These are phyloP conservation scores for Leccinum sublutescens DNA, from an alignment of 768 basidiomycete genomes.

Conservation along the genomic window DNA sequence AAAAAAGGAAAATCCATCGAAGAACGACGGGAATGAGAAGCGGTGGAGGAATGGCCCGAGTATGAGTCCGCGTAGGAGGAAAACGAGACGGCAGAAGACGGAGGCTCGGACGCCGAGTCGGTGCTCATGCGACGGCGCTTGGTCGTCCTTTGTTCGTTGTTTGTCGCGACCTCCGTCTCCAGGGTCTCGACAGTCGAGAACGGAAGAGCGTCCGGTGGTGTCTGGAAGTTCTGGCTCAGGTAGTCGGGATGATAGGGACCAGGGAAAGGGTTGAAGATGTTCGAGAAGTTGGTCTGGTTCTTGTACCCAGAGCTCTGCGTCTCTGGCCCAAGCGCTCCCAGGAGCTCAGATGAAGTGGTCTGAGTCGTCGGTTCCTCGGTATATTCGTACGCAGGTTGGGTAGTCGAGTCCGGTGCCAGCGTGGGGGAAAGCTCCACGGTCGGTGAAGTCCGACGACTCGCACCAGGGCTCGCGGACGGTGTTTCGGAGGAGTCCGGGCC, in stretches of 20 bases:
- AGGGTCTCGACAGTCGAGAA: constrained; percentile 49
- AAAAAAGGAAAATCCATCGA: constrained; percentile 57
- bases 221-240: constrained; percentile 49
- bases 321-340: constrained; percentile 43
- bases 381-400: constrained; percentile 53
- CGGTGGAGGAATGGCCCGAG: constrained; percentile 54
- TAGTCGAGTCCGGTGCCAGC: constrained; percentile 69
- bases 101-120: constrained; percentile 48
- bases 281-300: constrained; percentile 30
- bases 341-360: constrained; percentile 49
- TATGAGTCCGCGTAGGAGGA: constrained; percentile 62
- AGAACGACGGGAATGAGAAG: constrained; percentile 57
- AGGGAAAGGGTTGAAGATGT: constrained; percentile 51
- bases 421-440: constrained; percentile 58
- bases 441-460: constrained; percentile 72
- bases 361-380: constrained; percentile 41
- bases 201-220: constrained; percentile 50
- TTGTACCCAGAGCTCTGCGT: constrained; percentile 25
- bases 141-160: constrained; percentile 39
- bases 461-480: constrained; percentile 72
- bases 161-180: constrained; percentile 38
- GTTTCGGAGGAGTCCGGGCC: constrained; percentile 58
- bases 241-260: constrained; percentile 79
- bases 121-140: constrained; percentile 77
- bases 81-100: constrained; percentile 63